A percentile compares a stretch with the other conserved stretches of the same genome.
Evolutionary conservation across 2,329 filamentous ascomycete species (phyloP).

Genomic region (Hymenoscyphus linearis): DNA sequence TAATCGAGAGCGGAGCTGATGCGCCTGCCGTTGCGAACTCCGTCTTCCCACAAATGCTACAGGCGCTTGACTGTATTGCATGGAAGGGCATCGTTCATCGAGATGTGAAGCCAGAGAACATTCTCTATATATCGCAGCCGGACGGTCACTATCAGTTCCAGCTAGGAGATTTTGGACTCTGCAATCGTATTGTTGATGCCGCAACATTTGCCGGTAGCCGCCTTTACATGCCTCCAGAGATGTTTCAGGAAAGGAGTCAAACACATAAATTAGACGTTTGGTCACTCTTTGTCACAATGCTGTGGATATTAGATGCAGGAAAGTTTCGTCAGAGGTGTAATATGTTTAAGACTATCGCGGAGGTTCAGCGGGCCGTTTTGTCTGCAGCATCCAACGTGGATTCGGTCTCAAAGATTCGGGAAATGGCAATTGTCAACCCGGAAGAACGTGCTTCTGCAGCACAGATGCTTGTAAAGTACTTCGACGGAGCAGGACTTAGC

Average conservation of each 20-base stretch:
- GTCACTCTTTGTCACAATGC: background rate
- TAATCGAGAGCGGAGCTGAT: too few species aligned
- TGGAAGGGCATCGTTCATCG: constrained; percentile 2
- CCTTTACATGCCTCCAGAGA: background rate
- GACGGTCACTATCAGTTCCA: background rate
- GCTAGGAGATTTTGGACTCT: background rate
- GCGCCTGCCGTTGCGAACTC: background rate
- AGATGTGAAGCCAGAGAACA: background rate
- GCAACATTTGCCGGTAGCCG: background rate
- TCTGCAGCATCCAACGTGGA: too few species aligned
- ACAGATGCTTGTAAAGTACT: too few species aligned
- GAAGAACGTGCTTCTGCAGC: too few species aligned
- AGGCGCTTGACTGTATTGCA: background rate
- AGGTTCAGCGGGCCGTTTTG: too few species aligned
- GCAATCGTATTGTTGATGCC: background rate
- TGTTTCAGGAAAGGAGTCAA: background rate
- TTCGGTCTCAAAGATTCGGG: too few species aligned
- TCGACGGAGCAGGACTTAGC: too few species aligned
- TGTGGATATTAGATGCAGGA: background rate
- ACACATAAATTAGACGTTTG: background rate
- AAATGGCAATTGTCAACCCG: too few species aligned
- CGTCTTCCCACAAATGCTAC: background rate
- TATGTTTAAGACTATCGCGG: too few species aligned
- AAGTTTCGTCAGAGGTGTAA: too few species aligned
- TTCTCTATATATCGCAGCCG: background rate